A percentile compares a stretch with the other conserved stretches of the same genome.
phyloP scores from a whole-genome alignment of 139 green algal genomes.

The Prasinococcaceae sp. region DNA sequence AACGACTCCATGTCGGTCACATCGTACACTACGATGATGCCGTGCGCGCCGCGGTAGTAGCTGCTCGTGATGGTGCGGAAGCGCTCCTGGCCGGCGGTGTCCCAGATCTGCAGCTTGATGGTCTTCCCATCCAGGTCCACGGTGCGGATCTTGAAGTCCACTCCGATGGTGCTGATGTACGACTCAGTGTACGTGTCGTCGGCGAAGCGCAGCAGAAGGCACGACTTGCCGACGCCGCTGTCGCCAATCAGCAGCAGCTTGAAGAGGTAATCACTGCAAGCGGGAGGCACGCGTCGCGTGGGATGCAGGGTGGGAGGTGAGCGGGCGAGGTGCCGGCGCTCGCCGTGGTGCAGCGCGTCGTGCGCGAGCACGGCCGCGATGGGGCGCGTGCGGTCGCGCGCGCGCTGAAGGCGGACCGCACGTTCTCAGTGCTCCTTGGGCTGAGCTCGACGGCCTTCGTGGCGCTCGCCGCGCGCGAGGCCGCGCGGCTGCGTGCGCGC shows the following conservation, averaged over 20 bases:
- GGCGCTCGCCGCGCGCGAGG: no score
- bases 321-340: no score
- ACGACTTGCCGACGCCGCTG: slow-evolving; percentile 21
- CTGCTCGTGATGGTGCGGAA: slow-evolving; percentile 89
- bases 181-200: slow-evolving; percentile 2
- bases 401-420: no score
- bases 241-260: slow-evolving; percentile 31
- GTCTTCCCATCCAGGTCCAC: slow-evolving; percentile 58
- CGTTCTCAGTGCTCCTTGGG: no score
- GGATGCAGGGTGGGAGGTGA: no score
- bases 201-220: slow-evolving; percentile 19
- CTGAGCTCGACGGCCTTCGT: no score
- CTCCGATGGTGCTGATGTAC: slow-evolving; percentile 18
- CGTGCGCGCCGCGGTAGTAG: slow-evolving; percentile 95
- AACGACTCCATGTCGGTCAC: slow-evolving; percentile 97
- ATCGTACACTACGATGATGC: slow-evolving; percentile 99
- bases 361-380: no score
- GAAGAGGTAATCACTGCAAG: slow-evolving; percentile 26
- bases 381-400: no score
- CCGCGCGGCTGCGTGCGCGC: no score
- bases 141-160: slow-evolving; percentile 13
- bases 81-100: slow-evolving; percentile 84
- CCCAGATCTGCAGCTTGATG: slow-evolving; percentile 91
- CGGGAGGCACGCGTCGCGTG: no score
- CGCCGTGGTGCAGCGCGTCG: no score